Conservation (phyloP, 148 eudicot species). For the Rhododendron mucronatum region DNA sequence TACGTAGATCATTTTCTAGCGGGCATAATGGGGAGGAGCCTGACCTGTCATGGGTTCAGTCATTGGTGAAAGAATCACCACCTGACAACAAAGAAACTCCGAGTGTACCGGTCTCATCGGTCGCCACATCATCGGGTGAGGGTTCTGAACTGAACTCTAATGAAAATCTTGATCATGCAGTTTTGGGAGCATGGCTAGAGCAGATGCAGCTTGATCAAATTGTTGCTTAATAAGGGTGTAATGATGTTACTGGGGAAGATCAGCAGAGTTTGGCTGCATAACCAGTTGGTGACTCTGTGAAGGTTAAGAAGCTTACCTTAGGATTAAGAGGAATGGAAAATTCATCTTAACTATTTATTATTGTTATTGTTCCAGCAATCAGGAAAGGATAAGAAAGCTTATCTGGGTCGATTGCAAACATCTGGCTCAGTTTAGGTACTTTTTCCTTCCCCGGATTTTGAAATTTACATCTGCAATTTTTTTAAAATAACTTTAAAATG, state of each 20-base stretch:
- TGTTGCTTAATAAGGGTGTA: conserved; percentile 19
- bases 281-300: conserved; percentile 9
- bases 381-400: conserved; percentile 22
- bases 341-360: conserved; percentile 22
- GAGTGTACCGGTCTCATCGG: conserved; percentile 15
- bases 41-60: conserved; percentile 55
- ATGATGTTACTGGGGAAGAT: conserved; percentile 26
- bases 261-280: not conserved
- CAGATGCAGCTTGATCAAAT: conserved; percentile 33
- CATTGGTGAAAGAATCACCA: conserved; percentile 57
- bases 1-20: conserved; percentile 25
- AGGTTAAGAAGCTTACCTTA: conserved; percentile 16
- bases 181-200: conserved; percentile 40
- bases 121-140: conserved; percentile 25
- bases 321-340: conserved; percentile 17
- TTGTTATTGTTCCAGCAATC: conserved; percentile 15
- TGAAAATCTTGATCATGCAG: conserved; percentile 36
- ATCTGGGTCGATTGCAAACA: conserved; percentile 40
- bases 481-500: conserved; percentile 5
- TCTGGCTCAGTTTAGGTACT: conserved; percentile 25
- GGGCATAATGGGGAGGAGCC: conserved; percentile 45
- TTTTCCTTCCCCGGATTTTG: conserved; percentile 10
- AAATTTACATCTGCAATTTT: conserved; percentile 1
- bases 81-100: conserved; percentile 26
- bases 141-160: conserved; percentile 29